Evolutionary conservation across 2,329 filamentous ascomycete genomes (phyloP).

Genomic region (Trichoderma afroharzianum): DNA sequence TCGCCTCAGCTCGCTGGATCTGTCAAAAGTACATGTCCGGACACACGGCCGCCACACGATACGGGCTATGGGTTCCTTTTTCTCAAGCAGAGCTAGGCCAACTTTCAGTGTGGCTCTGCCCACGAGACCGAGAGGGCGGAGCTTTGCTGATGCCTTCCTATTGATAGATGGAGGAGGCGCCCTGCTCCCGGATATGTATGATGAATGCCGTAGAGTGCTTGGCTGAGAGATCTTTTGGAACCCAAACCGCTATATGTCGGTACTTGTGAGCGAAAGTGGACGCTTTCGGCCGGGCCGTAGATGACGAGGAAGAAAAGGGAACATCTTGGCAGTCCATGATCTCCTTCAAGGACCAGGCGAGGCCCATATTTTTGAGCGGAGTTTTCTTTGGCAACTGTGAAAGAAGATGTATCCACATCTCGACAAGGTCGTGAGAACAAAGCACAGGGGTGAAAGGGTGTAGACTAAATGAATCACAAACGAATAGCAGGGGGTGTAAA

Average conservation of each 20-base stretch:
- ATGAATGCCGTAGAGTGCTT: neutral
- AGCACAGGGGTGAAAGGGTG: neutral
- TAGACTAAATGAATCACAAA: neutral
- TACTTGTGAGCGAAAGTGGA: neutral
- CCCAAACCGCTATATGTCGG: neutral
- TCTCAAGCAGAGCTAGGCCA: neutral
- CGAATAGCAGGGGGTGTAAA: neutral
- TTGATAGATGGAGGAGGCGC: neutral
- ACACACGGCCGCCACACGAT: neutral
- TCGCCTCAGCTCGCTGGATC: slow-evolving; percentile 4
- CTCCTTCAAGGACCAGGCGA: slow-evolving; percentile 11
- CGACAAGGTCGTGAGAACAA: neutral
- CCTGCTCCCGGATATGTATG: neutral
- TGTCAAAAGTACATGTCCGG: neutral
- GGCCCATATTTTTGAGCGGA: slow-evolving; percentile 7
- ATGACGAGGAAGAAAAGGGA: neutral
- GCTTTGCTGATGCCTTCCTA: neutral
- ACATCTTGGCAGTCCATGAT: slow-evolving; percentile 8
- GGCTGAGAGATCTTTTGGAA: neutral
- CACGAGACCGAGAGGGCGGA: neutral
- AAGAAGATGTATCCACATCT: neutral
- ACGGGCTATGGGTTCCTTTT: neutral
- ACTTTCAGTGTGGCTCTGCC: neutral
- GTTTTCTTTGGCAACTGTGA: slow-evolving; percentile 1
- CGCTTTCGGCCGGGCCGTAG: neutral